phyloP scores from a whole-genome alignment of 2,329 filamentous ascomycete genomes.

The Diaporthe humulicola region DNA sequence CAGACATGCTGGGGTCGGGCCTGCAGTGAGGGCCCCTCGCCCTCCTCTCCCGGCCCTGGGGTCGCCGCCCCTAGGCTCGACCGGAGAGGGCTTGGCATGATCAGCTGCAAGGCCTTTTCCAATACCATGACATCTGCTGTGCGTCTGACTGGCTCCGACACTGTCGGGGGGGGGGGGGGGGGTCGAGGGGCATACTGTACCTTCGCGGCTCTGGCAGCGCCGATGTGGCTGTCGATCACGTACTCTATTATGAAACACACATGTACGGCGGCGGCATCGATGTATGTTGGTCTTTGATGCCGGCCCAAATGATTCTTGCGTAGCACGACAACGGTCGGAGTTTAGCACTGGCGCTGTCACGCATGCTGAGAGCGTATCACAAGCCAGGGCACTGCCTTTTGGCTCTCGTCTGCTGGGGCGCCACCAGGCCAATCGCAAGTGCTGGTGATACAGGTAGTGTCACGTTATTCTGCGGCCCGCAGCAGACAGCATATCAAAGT shows the following conservation, averaged over 20 bases:
- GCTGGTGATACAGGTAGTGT: constrained; percentile 14
- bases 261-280: constrained; percentile 15
- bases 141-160: constrained; percentile 17
- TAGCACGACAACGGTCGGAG: constrained; percentile 34
- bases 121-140: constrained; percentile 1
- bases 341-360: constrained; percentile 25
- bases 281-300: constrained; percentile 25
- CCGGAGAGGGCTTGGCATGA: constrained; percentile 28
- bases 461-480: constrained; percentile 8
- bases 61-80: constrained; percentile 10
- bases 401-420: constrained; percentile 18
- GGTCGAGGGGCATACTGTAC: not conserved
- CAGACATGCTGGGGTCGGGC: constrained; percentile 31
- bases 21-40: constrained; percentile 6
- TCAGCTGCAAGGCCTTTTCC: constrained; percentile 16
- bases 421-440: constrained; percentile 25
- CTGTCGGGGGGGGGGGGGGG: not conserved
- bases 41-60: constrained; percentile 4
- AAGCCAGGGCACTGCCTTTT: constrained; percentile 1
- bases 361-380: constrained; percentile 20
- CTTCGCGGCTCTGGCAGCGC: constrained; percentile 22
- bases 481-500: constrained; percentile 18
- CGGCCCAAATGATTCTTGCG: constrained; percentile 9
- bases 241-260: constrained; percentile 27
- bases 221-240: constrained; percentile 24